Evolutionary conservation across 75 land plant genomes (phyloP).

Genomic region (Ceratopteris richardii): DNA sequence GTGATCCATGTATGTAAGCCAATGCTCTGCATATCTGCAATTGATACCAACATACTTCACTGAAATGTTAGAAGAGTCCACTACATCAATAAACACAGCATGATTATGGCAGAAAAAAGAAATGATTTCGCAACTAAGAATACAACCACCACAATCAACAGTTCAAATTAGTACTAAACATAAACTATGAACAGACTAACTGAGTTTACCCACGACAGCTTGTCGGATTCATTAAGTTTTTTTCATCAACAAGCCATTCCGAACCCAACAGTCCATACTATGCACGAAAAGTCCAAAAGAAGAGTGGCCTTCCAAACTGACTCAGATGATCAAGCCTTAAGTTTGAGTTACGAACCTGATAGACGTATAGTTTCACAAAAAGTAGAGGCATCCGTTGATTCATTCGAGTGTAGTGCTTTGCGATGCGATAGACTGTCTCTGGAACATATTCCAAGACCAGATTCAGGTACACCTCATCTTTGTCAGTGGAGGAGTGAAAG

Average conservation of each 20-base stretch:
- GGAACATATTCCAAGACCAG: conserved; percentile 86
- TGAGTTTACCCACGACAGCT: neutral
- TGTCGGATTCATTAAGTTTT: neutral
- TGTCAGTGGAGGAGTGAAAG: conserved; percentile 78
- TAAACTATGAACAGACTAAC: no score
- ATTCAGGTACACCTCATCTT: conserved; percentile 73
- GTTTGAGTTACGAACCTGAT: conserved; percentile 41
- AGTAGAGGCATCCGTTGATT: conserved; percentile 84
- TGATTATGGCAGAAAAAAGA: neutral
- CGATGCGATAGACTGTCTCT: conserved; percentile 63
- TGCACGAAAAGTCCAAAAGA: neutral
- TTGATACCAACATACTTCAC: neutral
- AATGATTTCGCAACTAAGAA: neutral
- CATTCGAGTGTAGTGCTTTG: conserved; percentile 63
- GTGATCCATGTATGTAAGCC: conserved; percentile 61
- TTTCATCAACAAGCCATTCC: neutral
- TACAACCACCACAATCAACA: no score
- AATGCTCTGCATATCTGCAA: conserved; percentile 68
- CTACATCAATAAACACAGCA: neutral
- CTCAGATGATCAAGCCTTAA: neutral
- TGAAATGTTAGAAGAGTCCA: neutral
- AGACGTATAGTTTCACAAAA: conserved; percentile 78
- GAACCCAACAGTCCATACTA: no score
- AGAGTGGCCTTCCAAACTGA: neutral
- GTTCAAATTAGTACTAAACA: neutral